Percentiles rank a stretch among this genome's conserved stretches.
phyloP scores from a whole-genome alignment of 768 basidiomycete species.

The Albatrellus ellisii region DNA sequence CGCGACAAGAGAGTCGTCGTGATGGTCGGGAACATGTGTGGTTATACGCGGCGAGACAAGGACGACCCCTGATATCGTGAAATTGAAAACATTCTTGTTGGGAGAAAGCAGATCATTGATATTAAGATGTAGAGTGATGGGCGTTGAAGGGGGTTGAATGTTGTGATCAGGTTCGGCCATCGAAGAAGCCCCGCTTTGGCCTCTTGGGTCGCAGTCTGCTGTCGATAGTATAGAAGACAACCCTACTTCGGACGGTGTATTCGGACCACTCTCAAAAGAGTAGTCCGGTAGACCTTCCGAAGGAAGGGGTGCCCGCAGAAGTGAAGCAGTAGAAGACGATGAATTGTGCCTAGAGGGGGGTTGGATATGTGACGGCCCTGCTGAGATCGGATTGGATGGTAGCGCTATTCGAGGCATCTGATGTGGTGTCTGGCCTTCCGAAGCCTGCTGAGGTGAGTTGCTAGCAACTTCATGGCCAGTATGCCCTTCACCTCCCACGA shows the following conservation, averaged over 20 bases:
- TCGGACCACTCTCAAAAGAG: slow-evolving; percentile 58
- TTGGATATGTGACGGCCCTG: slow-evolving; percentile 17
- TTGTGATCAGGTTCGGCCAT: slow-evolving; percentile 16
- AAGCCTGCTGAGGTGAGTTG: slow-evolving; percentile 11
- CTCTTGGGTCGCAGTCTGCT: slow-evolving; percentile 20
- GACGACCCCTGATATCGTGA: slow-evolving; percentile 52
- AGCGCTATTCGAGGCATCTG: slow-evolving; percentile 25
- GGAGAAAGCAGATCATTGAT: slow-evolving; percentile 66
- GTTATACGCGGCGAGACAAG: slow-evolving; percentile 36
- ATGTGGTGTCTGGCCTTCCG: slow-evolving; percentile 13
- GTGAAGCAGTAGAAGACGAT: slow-evolving; percentile 37
- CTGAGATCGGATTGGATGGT: slow-evolving; percentile 1
- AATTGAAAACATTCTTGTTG: slow-evolving; percentile 48
- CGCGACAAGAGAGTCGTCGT: slow-evolving; percentile 14
- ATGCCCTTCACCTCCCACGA: slow-evolving; percentile 52
- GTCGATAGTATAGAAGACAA: slow-evolving; percentile 28
- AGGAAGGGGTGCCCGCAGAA: slow-evolving; percentile 67
- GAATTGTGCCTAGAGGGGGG: slow-evolving; percentile 22
- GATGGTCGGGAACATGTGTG: slow-evolving; percentile 18
- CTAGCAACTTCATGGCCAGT: slow-evolving; percentile 56
- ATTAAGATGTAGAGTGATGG: slow-evolving; percentile 66
- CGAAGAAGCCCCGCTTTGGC: slow-evolving; percentile 28
- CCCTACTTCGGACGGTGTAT: slow-evolving; percentile 28
- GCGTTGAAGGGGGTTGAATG: slow-evolving; percentile 32
- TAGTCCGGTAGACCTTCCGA: slow-evolving; percentile 51